Evolutionary conservation across 2,329 filamentous ascomycete genomes (phyloP).

Genomic region (Pezicula carpinea): DNA sequence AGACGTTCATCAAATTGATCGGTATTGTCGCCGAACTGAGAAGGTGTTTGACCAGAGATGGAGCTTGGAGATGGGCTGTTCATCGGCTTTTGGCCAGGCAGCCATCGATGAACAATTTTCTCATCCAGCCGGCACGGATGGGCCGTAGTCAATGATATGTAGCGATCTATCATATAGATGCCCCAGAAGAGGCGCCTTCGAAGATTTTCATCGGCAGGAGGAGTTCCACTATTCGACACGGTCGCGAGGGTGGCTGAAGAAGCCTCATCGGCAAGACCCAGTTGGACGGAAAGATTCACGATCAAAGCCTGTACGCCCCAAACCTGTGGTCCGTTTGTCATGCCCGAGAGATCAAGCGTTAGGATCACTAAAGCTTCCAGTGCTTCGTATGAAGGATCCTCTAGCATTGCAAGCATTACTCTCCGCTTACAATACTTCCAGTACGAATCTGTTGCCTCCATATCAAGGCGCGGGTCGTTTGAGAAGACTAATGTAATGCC

Average conservation of each 20-base stretch:
- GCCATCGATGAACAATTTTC: neutral
- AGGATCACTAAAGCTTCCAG: neutral
- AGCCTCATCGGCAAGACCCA: neutral
- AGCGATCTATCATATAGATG: neutral
- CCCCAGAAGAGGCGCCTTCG: slow-evolving; percentile 1
- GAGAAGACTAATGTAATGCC: neutral
- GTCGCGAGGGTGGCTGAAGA: neutral
- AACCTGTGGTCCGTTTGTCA: neutral
- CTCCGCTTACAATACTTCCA: neutral
- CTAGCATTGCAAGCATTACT: neutral
- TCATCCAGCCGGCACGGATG: neutral
- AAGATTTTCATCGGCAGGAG: neutral
- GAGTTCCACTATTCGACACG: neutral
- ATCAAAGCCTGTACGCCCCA: neutral
- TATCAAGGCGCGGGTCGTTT: slow-evolving; percentile 1
- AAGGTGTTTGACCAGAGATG: neutral
- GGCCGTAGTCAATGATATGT: neutral
- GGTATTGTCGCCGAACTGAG: neutral
- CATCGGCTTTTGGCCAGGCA: neutral
- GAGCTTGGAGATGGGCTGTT: neutral
- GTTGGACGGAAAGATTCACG: neutral
- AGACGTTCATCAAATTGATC: neutral
- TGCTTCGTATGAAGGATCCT: neutral
- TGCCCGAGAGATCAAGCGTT: neutral
- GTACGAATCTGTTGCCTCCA: neutral